Conservation (phyloP, 805 yeast species). For the Candida morakotiae region DNA sequence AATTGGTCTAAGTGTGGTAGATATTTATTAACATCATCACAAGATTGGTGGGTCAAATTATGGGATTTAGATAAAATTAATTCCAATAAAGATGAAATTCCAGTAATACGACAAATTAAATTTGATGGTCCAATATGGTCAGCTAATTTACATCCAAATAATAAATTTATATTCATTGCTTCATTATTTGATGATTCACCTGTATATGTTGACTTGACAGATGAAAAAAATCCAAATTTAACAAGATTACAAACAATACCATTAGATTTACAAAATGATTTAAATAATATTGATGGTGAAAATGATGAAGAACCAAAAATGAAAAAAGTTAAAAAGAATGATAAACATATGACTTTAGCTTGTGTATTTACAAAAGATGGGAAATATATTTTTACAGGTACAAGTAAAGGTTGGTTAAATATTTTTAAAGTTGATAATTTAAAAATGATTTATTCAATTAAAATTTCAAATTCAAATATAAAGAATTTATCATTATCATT, state of each 20-base stretch:
- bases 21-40: constrained; percentile 62
- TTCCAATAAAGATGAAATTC: constrained; percentile 13
- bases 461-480: constrained; percentile 65
- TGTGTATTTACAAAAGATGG: constrained; percentile 52
- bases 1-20: constrained; percentile 75
- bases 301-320: constrained; percentile 8
- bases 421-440: constrained; percentile 30
- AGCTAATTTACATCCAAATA: constrained; percentile 51
- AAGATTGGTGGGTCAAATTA: constrained; percentile 77
- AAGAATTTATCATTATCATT: constrained; percentile 61
- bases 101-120: constrained; percentile 39
- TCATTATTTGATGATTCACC: constrained; percentile 64
- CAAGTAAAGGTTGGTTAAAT: constrained; percentile 74
- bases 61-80: constrained; percentile 63
- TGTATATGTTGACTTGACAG: constrained; percentile 42
- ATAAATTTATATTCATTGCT: constrained; percentile 50
- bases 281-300: constrained; percentile 12
- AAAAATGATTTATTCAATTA: constrained; percentile 42
- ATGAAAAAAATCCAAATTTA: constrained; percentile 15
- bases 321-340: constrained; percentile 15
- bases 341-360: constrained; percentile 46
- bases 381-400: constrained; percentile 62
- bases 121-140: constrained; percentile 77
- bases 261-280: constrained; percentile 10
- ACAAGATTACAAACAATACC: constrained; percentile 17